phyloP scores from a whole-genome alignment of 768 basidiomycete genomes.

The Tricholoma hemisulphureum region DNA sequence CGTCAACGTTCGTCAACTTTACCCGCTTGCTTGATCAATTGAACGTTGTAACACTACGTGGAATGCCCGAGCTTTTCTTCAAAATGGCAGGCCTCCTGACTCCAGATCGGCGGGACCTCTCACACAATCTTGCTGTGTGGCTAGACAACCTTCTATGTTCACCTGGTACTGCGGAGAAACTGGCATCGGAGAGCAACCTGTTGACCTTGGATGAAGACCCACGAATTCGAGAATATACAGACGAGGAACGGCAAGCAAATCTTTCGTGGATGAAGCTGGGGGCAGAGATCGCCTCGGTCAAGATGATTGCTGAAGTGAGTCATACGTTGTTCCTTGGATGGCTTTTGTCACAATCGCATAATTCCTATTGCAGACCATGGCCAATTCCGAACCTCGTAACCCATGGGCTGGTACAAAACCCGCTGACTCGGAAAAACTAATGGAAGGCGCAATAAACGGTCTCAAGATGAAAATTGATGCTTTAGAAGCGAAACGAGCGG shows the following conservation, averaged over 20 bases:
- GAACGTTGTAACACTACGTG: slow-evolving; percentile 6
- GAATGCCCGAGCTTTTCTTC: slow-evolving; percentile 3
- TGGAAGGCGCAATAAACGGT: slow-evolving; percentile 17
- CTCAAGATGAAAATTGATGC: slow-evolving; percentile 13
- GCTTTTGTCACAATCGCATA: background rate
- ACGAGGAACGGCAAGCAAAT: slow-evolving; percentile 34
- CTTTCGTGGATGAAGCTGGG: slow-evolving; percentile 38
- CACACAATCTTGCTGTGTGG: slow-evolving; percentile 3
- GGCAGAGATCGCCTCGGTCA: slow-evolving; percentile 24
- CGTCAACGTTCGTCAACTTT: slow-evolving; percentile 5
- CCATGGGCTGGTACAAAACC: background rate
- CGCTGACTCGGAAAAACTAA: slow-evolving; percentile 1
- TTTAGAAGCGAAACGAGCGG: slow-evolving; percentile 18
- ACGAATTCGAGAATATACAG: slow-evolving; percentile 41
- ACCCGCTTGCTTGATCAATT: slow-evolving; percentile 4
- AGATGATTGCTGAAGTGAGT: slow-evolving; percentile 3
- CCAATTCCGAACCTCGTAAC: background rate
- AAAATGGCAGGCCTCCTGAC: slow-evolving; percentile 7
- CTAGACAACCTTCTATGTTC: slow-evolving; percentile 4
- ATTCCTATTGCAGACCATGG: slow-evolving; percentile 4
- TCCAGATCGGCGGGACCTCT: slow-evolving; percentile 4
- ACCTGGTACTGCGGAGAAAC: slow-evolving; percentile 15
- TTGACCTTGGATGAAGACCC: slow-evolving; percentile 35
- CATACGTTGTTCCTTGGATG: background rate
- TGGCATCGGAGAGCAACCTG: slow-evolving; percentile 19